Evolutionary conservation across 345 rosid genomes (phyloP).

Genomic region (Punica granatum): DNA sequence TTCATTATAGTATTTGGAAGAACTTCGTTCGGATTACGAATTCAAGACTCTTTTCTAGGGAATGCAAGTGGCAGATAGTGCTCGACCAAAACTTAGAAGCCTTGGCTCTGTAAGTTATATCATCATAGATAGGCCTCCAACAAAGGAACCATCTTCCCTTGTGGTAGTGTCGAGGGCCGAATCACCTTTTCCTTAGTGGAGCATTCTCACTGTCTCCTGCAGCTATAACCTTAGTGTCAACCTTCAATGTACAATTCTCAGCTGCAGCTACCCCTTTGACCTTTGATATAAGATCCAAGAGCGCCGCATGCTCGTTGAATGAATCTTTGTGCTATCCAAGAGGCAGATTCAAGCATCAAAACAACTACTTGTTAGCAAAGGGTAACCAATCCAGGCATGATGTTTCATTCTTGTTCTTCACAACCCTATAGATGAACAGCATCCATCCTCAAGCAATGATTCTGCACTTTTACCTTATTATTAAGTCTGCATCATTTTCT

Average conservation of each 20-base stretch:
- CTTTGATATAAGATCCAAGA: conserved; percentile 54
- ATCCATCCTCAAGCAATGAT: no score
- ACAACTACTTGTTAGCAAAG: no score
- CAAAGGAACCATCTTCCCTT: conserved; percentile 62
- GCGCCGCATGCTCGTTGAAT: conserved; percentile 33
- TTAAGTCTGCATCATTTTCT: no score
- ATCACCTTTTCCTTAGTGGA: conserved; percentile 50
- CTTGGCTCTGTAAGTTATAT: conserved; percentile 56
- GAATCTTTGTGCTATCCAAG: no score
- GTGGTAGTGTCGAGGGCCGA: conserved; percentile 62
- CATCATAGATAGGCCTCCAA: conserved; percentile 74
- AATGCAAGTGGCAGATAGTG: background rate
- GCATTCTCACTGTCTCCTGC: conserved; percentile 53
- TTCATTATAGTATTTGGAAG: background rate
- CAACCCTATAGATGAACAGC: no score
- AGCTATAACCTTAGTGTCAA: conserved; percentile 51
- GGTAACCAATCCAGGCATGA: no score
- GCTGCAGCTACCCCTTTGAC: conserved; percentile 53
- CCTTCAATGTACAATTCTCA: conserved; percentile 68
- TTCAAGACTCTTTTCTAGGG: background rate
- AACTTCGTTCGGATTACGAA: background rate
- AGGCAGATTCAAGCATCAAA: no score
- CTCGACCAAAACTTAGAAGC: conserved; percentile 65
- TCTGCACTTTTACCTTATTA: no score
- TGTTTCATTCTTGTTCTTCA: no score